Evolutionary conservation across 345 rosid genomes (phyloP).

Genomic region (Leavenworthia alabamica): DNA sequence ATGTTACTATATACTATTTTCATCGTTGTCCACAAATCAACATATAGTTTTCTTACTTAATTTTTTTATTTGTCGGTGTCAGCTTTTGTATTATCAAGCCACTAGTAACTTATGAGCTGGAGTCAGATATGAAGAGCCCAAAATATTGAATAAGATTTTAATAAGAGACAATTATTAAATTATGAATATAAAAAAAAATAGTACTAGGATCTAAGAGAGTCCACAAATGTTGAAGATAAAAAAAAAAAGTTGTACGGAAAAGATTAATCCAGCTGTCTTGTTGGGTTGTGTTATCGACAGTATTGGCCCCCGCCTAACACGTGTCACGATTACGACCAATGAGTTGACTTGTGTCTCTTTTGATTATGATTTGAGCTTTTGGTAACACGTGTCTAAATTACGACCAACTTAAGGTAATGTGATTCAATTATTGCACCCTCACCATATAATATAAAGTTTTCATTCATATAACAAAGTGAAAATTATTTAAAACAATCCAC

Average conservation of each 20-base stretch:
- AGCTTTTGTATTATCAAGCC: not conserved
- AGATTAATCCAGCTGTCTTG: conserved; percentile 17
- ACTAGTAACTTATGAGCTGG: conserved; percentile 17
- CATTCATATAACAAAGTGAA: not conserved
- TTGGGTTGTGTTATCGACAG: conserved; percentile 1
- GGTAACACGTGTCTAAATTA: not conserved
- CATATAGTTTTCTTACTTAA: not conserved
- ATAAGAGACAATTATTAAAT: not conserved
- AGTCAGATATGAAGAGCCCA: conserved; percentile 17
- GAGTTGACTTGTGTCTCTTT: not conserved
- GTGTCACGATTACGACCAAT: conserved; percentile 12
- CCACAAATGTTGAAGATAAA: conserved; percentile 9
- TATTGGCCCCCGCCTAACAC: conserved; percentile 9
- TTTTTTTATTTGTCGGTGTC: conserved; percentile 19
- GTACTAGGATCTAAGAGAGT: not conserved
- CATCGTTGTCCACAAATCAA: not conserved
- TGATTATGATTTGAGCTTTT: not conserved
- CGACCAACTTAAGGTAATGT: conserved; percentile 22
- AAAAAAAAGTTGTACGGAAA: conserved; percentile 10
- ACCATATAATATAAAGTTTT: not conserved
- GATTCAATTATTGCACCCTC: conserved; percentile 22
- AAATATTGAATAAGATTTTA: conserved; percentile 15
- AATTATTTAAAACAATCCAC: too few relatives aligned
- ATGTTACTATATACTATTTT: not conserved
- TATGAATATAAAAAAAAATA: not conserved